phyloP scores from a whole-genome alignment of 179 eudicot genomes.

The Actinidia chinensis region DNA sequence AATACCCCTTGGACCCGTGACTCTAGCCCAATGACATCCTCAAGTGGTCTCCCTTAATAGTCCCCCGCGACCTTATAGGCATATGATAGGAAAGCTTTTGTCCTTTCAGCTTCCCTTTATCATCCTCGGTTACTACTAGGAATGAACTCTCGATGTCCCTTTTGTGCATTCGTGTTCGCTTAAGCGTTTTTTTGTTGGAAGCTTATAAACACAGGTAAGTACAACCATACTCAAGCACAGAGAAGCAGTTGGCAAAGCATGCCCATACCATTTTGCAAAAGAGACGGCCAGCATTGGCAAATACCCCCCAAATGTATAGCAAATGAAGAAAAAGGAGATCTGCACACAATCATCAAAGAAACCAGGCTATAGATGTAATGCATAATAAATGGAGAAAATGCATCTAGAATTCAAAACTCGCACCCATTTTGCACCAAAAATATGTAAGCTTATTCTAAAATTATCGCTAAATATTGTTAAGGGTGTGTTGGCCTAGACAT shows the following conservation, averaged over 20 bases:
- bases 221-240: constrained; percentile 32
- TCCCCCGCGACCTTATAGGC: constrained; percentile 20
- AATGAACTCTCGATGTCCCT: constrained; percentile 27
- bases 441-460: too few relatives aligned
- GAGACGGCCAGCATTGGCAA: constrained; percentile 33
- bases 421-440: too few relatives aligned
- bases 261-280: constrained; percentile 35
- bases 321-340: constrained; percentile 49
- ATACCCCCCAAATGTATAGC: constrained; percentile 42
- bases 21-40: constrained; percentile 42
- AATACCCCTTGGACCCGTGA: constrained; percentile 32
- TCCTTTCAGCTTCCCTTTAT: constrained; percentile 19
- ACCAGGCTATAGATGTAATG: too few relatives aligned
- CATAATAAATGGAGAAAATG: too few relatives aligned
- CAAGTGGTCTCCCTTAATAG: constrained; percentile 31
- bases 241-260: constrained; percentile 33
- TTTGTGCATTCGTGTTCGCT: constrained; percentile 22
- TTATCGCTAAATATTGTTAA: too few relatives aligned
- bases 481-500: too few relatives aligned
- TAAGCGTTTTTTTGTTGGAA: constrained; percentile 28
- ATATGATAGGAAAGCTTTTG: constrained; percentile 3
- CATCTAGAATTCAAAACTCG: too few relatives aligned
- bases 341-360: constrained; percentile 24
- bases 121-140: constrained; percentile 19
- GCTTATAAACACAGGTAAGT: constrained; percentile 31